Conservation (phyloP, 2,329 filamentous ascomycete species). For the Nigrospora osmanthi region DNA sequence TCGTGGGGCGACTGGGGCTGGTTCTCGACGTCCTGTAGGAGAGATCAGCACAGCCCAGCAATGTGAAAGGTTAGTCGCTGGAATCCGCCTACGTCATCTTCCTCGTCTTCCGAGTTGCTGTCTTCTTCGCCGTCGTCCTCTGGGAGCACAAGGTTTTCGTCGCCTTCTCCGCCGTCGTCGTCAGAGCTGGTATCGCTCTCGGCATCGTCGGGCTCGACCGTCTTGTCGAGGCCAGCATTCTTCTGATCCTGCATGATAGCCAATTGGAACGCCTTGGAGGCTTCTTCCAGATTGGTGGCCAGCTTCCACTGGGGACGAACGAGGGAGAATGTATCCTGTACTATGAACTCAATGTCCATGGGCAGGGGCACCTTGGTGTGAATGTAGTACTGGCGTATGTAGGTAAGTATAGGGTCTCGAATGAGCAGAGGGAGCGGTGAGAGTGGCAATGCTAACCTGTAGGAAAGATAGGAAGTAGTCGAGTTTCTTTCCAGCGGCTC, state of each 20-base stretch:
- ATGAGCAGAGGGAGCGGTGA: neutral
- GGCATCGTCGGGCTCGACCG: slow-evolving; percentile 62
- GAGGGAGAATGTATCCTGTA: slow-evolving; percentile 83
- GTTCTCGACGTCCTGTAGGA: slow-evolving; percentile 38
- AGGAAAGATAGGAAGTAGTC: slow-evolving; percentile 97
- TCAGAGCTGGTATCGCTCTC: slow-evolving; percentile 67
- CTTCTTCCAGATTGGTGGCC: slow-evolving; percentile 72
- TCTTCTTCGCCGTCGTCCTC: slow-evolving; percentile 54
- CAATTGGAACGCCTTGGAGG: slow-evolving; percentile 73
- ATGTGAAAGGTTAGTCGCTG: neutral
- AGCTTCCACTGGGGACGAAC: slow-evolving; percentile 92
- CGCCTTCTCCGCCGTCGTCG: slow-evolving; percentile 55
- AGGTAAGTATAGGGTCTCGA: slow-evolving; percentile 7
- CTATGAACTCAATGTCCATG: slow-evolving; percentile 95
- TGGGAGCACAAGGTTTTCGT: slow-evolving; percentile 54
- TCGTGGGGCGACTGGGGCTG: slow-evolving; percentile 40
- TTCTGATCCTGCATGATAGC: slow-evolving; percentile 90
- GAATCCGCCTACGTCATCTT: slow-evolving; percentile 45
- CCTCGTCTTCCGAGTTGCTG: slow-evolving; percentile 49
- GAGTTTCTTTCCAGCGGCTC: slow-evolving; percentile 89
- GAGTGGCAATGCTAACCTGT: slow-evolving; percentile 46
- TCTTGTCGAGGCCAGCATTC: slow-evolving; percentile 62
- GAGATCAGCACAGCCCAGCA: slow-evolving; percentile 1
- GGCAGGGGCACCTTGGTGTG: slow-evolving; percentile 82
- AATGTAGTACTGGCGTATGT: slow-evolving; percentile 69